These are phyloP conservation scores for Apophysomyces variabilis DNA, from an alignment of 371 early-diverging fungal genomes.

Conservation along the genomic window DNA sequence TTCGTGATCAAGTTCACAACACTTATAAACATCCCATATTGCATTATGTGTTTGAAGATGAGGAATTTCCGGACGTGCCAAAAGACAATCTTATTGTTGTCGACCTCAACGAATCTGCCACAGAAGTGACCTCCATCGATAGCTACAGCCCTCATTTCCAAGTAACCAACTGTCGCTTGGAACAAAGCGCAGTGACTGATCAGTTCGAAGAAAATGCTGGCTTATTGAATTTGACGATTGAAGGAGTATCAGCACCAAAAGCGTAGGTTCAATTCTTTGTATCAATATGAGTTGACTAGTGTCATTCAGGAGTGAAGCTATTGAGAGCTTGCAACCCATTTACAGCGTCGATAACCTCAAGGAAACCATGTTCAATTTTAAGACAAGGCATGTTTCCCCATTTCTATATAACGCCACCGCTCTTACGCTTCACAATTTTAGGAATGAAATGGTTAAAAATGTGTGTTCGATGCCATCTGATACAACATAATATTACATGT, in stretches of 20 bases:
- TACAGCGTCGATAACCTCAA: conserved; percentile 34
- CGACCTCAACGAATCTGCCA: conserved; percentile 46
- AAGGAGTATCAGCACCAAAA: conserved; percentile 47
- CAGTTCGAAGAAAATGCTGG: conserved; percentile 38
- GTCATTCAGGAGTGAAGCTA: conserved; percentile 31
- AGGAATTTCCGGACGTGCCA: conserved; percentile 52
- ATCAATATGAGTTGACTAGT: neutral
- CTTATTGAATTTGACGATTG: conserved; percentile 32
- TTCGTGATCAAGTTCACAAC: conserved; percentile 52
- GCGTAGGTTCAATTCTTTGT: conserved; percentile 26
- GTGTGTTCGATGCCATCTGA: conserved; percentile 9
- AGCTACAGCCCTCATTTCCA: conserved; percentile 60
- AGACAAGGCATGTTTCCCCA: conserved; percentile 21
- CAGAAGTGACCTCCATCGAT: conserved; percentile 35
- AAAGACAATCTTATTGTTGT: conserved; percentile 56
- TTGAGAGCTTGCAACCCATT: conserved; percentile 38
- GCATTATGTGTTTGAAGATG: conserved; percentile 63
- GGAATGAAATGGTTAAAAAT: conserved; percentile 5
- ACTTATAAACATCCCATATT: conserved; percentile 56
- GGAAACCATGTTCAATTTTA: conserved; percentile 39
- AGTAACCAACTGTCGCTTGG: conserved; percentile 50
- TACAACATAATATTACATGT: neutral
- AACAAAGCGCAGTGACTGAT: conserved; percentile 41
- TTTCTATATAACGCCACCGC: neutral
- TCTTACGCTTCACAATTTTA: neutral